phyloP scores from a whole-genome alignment of 441 rosid species.

The Francoa sonchifolia region DNA sequence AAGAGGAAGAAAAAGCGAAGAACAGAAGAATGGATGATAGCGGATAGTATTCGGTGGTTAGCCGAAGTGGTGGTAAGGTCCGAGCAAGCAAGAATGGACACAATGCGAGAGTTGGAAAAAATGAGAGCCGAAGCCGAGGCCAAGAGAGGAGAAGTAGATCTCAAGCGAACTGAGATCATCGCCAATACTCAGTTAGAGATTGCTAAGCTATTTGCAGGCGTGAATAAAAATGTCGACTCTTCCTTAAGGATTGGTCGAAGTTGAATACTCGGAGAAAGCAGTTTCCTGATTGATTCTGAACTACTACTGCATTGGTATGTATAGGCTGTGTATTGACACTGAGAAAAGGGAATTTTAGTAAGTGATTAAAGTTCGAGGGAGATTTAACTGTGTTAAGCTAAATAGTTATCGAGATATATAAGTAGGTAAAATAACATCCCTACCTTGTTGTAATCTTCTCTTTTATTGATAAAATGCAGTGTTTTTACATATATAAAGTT shows the following conservation, averaged over 20 bases:
- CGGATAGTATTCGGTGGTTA: constrained; percentile 73
- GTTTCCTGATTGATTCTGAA: too few relatives aligned
- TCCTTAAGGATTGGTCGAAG: constrained; percentile 73
- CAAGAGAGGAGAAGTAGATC: constrained; percentile 76
- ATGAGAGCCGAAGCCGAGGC: constrained; percentile 86
- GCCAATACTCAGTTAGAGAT: constrained; percentile 85
- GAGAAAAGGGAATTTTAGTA: too few relatives aligned
- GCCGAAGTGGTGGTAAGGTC: constrained; percentile 75
- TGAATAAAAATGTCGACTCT: constrained; percentile 50
- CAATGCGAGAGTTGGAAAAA: constrained; percentile 70
- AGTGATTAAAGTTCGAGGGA: constrained; percentile 6
- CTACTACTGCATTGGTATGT: too few relatives aligned
- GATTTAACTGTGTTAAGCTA: constrained; percentile 6
- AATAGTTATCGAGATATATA: constrained; percentile 9
- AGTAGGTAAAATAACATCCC: constrained; percentile 2
- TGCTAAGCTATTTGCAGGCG: constrained; percentile 66
- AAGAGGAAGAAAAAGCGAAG: constrained; percentile 26
- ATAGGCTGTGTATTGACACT: too few relatives aligned
- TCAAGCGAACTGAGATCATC: constrained; percentile 79
- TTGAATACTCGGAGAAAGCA: too few relatives aligned
- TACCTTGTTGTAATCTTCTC: constrained; percentile 10
- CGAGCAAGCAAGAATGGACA: constrained; percentile 80
- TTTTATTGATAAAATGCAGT: constrained; percentile 10
- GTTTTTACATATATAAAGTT: too few relatives aligned
- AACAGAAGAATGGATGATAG: constrained; percentile 46